A percentile compares a stretch with the other conserved stretches of the same genome.
phyloP scores from a whole-genome alignment of 345 rosid species.

The Hirschfeldia incana region DNA sequence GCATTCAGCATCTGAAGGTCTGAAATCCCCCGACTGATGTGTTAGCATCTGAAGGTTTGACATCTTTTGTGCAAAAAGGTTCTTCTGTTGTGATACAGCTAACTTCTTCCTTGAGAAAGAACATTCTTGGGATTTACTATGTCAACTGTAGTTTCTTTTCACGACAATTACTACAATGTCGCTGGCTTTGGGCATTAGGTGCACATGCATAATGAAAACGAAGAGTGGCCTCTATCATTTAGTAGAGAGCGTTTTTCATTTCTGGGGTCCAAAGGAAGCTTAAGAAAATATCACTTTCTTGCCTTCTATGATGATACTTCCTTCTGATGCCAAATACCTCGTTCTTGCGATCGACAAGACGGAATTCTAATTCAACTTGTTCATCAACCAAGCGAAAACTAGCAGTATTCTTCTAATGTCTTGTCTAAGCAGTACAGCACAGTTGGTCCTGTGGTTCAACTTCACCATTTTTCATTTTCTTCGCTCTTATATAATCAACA shows the following conservation, averaged over 20 bases:
- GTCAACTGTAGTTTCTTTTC: not conserved
- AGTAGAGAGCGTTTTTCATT: not conserved
- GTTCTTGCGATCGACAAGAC: too few species aligned
- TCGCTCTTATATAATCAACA: too few species aligned
- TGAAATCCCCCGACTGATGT: too few species aligned
- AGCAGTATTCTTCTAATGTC: not conserved
- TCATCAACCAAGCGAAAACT: not conserved
- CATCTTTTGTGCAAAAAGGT: not conserved
- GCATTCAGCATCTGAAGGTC: not conserved
- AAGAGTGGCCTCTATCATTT: not conserved
- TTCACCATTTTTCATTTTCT: not conserved
- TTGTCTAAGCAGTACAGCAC: not conserved
- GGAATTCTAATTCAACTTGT: too few species aligned
- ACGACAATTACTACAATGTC: not conserved
- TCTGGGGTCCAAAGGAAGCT: not conserved
- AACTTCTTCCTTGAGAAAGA: not conserved
- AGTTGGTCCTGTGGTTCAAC: not conserved
- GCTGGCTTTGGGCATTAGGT: not conserved
- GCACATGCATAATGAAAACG: not conserved
- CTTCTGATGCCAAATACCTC: not conserved
- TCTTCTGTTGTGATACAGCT: not conserved
- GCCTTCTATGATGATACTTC: not conserved
- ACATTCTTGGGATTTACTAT: not conserved
- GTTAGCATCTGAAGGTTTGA: not conserved
- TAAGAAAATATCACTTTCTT: not conserved